These are phyloP conservation scores for Rhizopus arrhizus DNA, from an alignment of 371 early-diverging fungal genomes.

Conservation along the genomic window DNA sequence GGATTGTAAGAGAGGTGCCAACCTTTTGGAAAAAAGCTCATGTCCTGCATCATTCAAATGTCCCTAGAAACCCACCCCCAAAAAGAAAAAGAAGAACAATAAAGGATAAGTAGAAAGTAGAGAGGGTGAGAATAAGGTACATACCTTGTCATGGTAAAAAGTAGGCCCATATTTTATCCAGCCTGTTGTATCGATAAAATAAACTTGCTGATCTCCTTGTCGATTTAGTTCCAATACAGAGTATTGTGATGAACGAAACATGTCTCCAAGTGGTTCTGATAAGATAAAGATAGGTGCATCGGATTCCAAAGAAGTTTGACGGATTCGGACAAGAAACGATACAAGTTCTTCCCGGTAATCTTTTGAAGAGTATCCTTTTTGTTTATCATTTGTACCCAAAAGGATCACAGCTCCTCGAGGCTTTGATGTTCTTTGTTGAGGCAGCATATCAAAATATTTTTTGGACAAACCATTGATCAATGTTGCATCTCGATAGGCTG, in stretches of 20 bases:
- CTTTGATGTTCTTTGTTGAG: constrained; percentile 13
- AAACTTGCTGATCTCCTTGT: constrained; percentile 36
- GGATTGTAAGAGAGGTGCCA: constrained; percentile 37
- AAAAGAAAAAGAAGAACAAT: not conserved
- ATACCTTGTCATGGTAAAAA: constrained; percentile 29
- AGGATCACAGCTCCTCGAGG: constrained; percentile 25
- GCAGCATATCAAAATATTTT: constrained; percentile 35
- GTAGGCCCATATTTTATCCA: constrained; percentile 41
- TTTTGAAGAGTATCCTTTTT: constrained; percentile 12
- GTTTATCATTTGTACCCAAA: constrained; percentile 29
- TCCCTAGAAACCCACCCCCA: constrained; percentile 10
- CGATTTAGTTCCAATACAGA: constrained; percentile 34
- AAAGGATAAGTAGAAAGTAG: not conserved
- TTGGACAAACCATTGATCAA: constrained; percentile 40
- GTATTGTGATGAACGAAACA: constrained; percentile 42
- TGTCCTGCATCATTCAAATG: constrained; percentile 47
- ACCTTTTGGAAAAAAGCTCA: constrained; percentile 33
- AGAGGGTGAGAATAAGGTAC: not conserved
- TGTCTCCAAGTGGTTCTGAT: constrained; percentile 46
- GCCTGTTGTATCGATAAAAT: constrained; percentile 47
- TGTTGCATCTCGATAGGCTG: constrained; percentile 37
- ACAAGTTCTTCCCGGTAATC: constrained; percentile 11
- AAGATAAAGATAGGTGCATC: constrained; percentile 40
- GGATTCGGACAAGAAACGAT: constrained; percentile 11
- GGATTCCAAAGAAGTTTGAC: constrained; percentile 9